phyloP scores from a whole-genome alignment of 2,329 filamentous ascomycete genomes.

The Diaporthe sp. region DNA sequence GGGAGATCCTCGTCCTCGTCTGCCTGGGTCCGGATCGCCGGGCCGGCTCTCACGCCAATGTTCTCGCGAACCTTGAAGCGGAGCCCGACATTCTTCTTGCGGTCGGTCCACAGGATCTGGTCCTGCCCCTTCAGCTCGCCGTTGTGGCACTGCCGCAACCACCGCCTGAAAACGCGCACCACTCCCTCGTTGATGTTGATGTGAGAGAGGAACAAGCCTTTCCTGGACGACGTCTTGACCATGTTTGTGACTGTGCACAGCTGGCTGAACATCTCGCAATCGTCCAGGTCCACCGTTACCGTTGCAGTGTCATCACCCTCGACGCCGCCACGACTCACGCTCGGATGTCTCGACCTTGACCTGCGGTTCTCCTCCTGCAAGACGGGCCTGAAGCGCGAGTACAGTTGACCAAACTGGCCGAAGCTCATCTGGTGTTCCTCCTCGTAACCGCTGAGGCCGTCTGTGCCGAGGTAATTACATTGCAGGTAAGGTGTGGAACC shows the following conservation, averaged over 20 bases:
- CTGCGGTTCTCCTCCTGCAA: constrained; percentile 66
- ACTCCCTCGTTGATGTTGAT: constrained; percentile 77
- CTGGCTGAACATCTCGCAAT: constrained; percentile 80
- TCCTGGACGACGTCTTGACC: constrained; percentile 73
- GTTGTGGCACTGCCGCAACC: constrained; percentile 73
- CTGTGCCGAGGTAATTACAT: constrained; percentile 77
- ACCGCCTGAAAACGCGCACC: constrained; percentile 79
- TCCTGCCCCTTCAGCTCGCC: constrained; percentile 44
- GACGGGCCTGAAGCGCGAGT: constrained; percentile 79
- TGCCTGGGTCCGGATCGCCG: constrained; percentile 36
- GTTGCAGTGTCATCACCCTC: constrained; percentile 61
- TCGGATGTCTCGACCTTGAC: constrained; percentile 54
- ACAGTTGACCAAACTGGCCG: constrained; percentile 67
- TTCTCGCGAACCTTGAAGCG: constrained; percentile 74
- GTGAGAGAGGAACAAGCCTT: constrained; percentile 74
- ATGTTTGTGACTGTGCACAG: constrained; percentile 78
- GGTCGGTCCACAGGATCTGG: constrained; percentile 78
- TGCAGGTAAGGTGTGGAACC: constrained; percentile 76
- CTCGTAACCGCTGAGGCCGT: constrained; percentile 64
- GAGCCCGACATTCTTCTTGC: constrained; percentile 74
- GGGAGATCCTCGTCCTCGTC: constrained; percentile 72
- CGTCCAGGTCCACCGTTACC: constrained; percentile 76
- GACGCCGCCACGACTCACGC: constrained; percentile 24
- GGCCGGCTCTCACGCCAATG: constrained; percentile 63
- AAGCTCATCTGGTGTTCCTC: constrained; percentile 49